Evolutionary conservation across 805 yeast genomes (phyloP).

Genomic region (Yarrowia sp.): DNA sequence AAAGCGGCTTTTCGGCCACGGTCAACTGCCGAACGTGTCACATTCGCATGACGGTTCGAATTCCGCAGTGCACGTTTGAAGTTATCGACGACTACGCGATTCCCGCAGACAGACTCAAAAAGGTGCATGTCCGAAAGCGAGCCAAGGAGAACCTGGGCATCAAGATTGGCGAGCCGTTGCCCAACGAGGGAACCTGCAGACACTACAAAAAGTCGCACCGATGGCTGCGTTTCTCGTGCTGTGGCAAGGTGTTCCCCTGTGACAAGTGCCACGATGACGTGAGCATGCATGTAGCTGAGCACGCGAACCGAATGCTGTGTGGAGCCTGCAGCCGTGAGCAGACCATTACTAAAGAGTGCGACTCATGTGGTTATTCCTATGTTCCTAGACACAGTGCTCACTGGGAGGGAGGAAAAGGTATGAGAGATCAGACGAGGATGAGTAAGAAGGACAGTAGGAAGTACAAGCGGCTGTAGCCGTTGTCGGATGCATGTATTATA

Average conservation of each 20-base stretch:
- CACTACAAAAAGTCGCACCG: slow-evolving; percentile 54
- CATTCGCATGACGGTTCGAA: slow-evolving; percentile 48
- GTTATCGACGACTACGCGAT: slow-evolving; percentile 40
- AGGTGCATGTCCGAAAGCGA: slow-evolving; percentile 39
- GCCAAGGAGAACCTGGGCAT: slow-evolving; percentile 49
- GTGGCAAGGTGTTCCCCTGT: slow-evolving; percentile 54
- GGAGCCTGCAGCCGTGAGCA: slow-evolving; percentile 73
- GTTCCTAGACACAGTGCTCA: slow-evolving; percentile 50
- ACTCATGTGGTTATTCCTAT: slow-evolving; percentile 52
- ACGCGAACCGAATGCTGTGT: slow-evolving; percentile 57
- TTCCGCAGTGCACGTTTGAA: slow-evolving; percentile 50
- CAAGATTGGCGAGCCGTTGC: slow-evolving; percentile 88
- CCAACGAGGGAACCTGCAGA: slow-evolving; percentile 72
- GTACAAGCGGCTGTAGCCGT: slow-evolving; percentile 45
- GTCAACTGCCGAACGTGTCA: slow-evolving; percentile 52
- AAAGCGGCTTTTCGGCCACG: slow-evolving; percentile 48
- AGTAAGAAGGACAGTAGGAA: slow-evolving; percentile 54
- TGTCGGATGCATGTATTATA: not conserved
- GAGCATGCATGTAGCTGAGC: slow-evolving; percentile 44
- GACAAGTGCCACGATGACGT: slow-evolving; percentile 53
- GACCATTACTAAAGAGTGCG: slow-evolving; percentile 59
- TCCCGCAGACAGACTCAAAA: slow-evolving; percentile 40
- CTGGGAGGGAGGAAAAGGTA: slow-evolving; percentile 57
- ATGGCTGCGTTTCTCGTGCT: slow-evolving; percentile 56
- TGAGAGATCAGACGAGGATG: slow-evolving; percentile 52